Evolutionary conservation across 306 rosid genomes (phyloP).

Genomic region (Begonia loranthoides): DNA sequence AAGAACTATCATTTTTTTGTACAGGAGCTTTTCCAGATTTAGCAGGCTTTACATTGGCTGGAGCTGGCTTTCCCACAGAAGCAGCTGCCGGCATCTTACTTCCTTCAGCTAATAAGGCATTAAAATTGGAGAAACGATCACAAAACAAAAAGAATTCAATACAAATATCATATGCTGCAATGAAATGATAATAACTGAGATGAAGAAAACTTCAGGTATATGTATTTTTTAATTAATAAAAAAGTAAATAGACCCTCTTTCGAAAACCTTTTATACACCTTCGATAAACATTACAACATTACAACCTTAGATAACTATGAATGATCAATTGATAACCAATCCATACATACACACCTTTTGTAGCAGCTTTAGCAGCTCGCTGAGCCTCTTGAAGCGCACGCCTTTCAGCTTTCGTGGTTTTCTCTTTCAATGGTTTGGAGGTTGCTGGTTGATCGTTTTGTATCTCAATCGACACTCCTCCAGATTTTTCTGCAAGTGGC

Average conservation of each 20-base stretch:
- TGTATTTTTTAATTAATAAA: too few species aligned
- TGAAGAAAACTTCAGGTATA: too few species aligned
- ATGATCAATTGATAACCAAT: too few species aligned
- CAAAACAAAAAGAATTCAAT: too few species aligned
- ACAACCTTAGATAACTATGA: too few species aligned
- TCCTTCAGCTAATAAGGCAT: conserved; percentile 29
- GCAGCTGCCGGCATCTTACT: conserved; percentile 23
- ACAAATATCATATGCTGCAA: too few species aligned
- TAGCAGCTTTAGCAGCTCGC: conserved; percentile 64
- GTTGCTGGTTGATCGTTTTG: conserved; percentile 16
- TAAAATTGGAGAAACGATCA: neutral
- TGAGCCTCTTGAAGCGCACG: conserved; percentile 86
- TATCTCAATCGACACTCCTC: conserved; percentile 19
- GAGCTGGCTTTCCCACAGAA: conserved; percentile 10
- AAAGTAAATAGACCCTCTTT: too few species aligned
- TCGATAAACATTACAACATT: too few species aligned
- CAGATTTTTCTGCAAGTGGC: conserved; percentile 38
- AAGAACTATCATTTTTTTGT: conserved; percentile 36
- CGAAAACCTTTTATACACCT: too few species aligned
- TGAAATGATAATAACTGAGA: too few species aligned
- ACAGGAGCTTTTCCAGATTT: conserved; percentile 41
- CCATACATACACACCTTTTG: conserved; percentile 35
- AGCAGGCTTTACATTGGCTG: conserved; percentile 9
- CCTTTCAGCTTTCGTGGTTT: conserved; percentile 72
- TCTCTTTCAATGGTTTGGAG: conserved; percentile 35